Evolutionary conservation across 1,284 basidiomycete species (phyloP), one percentile per base, ranked within the genome.

Genomic region (Earliella scabrosa): DNA sequence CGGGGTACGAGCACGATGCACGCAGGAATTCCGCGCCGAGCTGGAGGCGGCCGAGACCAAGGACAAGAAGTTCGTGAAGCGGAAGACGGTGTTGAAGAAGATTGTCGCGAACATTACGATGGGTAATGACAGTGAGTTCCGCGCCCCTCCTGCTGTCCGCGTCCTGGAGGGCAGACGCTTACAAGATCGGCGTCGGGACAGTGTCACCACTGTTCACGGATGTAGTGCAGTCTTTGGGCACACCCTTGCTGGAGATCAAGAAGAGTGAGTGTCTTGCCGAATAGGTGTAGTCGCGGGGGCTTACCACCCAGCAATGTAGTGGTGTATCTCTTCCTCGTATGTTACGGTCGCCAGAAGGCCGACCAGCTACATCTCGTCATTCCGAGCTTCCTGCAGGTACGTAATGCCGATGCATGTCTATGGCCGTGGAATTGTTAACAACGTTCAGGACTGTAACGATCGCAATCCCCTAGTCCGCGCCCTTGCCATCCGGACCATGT

Each of bases 101-200:
- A 90, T 98, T 63, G 93, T 97, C 20, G 92, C 94, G 46, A 95
- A 94, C 73, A 96, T 96, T 71, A 97, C 95, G 2, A 96, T 96
- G 88, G 95, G 95, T 54, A 95, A 95, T 68, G 94, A 96, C 72
- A 93, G 93, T 91, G 73, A 73, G 88, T 69, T 66, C n/a, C n/a
- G n/a, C 31, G 36, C 21, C 27, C 13, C 20, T n/a, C n/a, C n/a
- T 27, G 18, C 43, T 38, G 38, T 35, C 21, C 20, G 16, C 24
- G 21, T 26, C 26, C 16, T 4, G 20, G 31, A 20, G 36, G n/a
- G 39, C 39, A 38, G 35, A 58, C 47, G 59, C 60, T 55, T 20
- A 61, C 23, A 40, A 56, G 8, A 59, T 45, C 21, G 23, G 35
- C 27, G 21, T 13, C 48, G 40, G 57, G 65, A 53, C 67, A 98